phyloP scores from a whole-genome alignment of 2,329 filamentous ascomycete genomes.

The Stylonectria norvegica region DNA sequence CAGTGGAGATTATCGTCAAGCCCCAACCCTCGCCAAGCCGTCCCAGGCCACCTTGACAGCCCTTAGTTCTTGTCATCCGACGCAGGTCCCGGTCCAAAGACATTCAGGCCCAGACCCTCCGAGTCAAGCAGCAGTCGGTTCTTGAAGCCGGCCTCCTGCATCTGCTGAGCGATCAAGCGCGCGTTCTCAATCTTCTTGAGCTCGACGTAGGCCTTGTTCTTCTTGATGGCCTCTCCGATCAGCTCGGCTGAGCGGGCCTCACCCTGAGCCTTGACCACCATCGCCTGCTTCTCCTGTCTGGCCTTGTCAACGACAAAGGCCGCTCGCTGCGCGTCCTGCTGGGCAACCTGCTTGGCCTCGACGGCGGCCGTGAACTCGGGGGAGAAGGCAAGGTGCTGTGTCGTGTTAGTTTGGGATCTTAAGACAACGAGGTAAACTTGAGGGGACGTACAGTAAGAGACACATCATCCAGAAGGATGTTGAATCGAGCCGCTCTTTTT shows the following conservation, averaged over 20 bases:
- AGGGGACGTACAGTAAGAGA: constrained; percentile 73
- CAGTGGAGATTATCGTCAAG: constrained; percentile 44
- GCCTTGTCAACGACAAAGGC: constrained; percentile 99
- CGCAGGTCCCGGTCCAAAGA: too few species aligned
- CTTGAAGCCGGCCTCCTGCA: constrained; percentile 80
- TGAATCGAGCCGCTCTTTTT: constrained; percentile 87
- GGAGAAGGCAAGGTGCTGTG: constrained; percentile 67
- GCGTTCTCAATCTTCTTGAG: constrained; percentile 98
- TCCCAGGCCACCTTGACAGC: not conserved
- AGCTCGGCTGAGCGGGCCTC: constrained; percentile 96
- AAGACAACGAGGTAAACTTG: too few species aligned
- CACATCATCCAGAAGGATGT: constrained; percentile 95
- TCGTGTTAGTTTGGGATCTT: constrained; percentile 5
- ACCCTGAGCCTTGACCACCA: constrained; percentile 97
- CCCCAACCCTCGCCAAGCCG: constrained; percentile 13
- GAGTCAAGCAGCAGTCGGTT: constrained; percentile 95
- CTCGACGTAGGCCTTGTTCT: constrained; percentile 94
- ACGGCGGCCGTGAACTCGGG: constrained; percentile 71
- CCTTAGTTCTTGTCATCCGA: constrained; percentile 44
- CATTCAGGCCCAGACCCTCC: constrained; percentile 86
- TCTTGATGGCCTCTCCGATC: constrained; percentile 99
- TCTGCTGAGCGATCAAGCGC: constrained; percentile 76
- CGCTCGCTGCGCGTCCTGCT: constrained; percentile 93
- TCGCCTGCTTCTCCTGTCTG: constrained; percentile 98
- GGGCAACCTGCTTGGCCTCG: constrained; percentile 70